These are phyloP conservation scores for Picea glauca DNA, from an alignment of 75 land plant genomes.

Conservation along the genomic window DNA sequence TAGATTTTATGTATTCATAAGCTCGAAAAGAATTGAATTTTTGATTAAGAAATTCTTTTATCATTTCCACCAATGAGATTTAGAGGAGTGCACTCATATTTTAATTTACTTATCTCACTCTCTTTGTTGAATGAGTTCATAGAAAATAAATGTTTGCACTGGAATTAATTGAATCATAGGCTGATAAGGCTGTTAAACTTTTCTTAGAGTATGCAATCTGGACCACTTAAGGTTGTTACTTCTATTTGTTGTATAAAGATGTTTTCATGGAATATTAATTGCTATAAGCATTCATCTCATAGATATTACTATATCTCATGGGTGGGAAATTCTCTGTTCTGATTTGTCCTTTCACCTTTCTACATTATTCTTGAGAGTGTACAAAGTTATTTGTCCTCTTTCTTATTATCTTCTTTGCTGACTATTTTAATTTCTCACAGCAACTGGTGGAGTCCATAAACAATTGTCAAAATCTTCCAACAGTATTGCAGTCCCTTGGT, in stretches of 20 bases:
- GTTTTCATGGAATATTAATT: too few relatives aligned
- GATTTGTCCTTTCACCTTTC: background rate
- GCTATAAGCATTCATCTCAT: too few relatives aligned
- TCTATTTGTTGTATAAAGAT: too few relatives aligned
- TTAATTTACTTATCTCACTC: background rate
- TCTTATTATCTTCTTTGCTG: background rate
- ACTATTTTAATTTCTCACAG: conserved; percentile 20
- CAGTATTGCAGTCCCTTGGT: conserved; percentile 74
- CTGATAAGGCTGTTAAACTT: too few relatives aligned
- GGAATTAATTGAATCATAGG: too few relatives aligned
- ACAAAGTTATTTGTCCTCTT: background rate
- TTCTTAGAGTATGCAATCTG: too few relatives aligned
- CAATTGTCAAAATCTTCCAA: conserved; percentile 38
- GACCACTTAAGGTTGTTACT: too few relatives aligned
- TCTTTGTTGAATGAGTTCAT: background rate
- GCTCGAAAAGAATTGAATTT: background rate
- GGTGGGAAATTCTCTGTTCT: background rate
- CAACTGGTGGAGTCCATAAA: conserved; percentile 42
- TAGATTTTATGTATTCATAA: background rate
- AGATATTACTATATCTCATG: background rate
- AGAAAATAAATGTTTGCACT: background rate
- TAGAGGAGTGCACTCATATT: background rate
- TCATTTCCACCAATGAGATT: too few relatives aligned
- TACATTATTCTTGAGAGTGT: conserved; percentile 2
- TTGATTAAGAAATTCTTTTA: background rate